Evolutionary conservation across 441 rosid species (phyloP).

Genomic region (Erysimum pusillum): DNA sequence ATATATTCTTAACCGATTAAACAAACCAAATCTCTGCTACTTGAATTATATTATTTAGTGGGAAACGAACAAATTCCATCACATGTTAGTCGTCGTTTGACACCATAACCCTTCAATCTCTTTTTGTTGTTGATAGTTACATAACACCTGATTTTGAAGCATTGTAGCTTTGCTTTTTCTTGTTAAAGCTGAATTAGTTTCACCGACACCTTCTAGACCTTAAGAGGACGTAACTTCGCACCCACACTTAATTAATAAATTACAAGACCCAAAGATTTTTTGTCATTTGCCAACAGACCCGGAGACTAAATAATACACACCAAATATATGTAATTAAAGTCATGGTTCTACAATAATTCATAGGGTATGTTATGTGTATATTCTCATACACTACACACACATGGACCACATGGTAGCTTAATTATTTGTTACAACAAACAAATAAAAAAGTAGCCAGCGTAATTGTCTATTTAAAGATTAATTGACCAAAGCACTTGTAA

Average conservation of each 20-base stretch:
- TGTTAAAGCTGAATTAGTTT: conserved; percentile 30
- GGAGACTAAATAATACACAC: conserved; percentile 23
- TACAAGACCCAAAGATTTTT: not conserved
- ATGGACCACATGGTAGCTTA: conserved; percentile 44
- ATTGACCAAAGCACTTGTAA: conserved; percentile 27
- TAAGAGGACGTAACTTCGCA: conserved; percentile 23
- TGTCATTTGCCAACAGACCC: conserved; percentile 22
- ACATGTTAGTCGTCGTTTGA: conserved; percentile 37
- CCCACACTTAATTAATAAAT: conserved; percentile 11
- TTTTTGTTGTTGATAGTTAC: conserved; percentile 39
- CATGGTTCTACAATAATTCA: conserved; percentile 12
- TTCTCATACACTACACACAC: conserved; percentile 19
- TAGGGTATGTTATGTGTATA: conserved; percentile 19
- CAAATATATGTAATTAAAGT: not conserved
- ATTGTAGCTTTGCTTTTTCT: conserved; percentile 21
- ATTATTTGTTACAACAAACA: conserved; percentile 16
- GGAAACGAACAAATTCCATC: conserved; percentile 34
- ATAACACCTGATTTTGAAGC: conserved; percentile 29
- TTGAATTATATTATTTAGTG: not conserved
- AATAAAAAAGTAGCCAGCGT: conserved; percentile 4
- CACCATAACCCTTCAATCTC: conserved; percentile 21
- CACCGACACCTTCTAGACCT: conserved; percentile 36
- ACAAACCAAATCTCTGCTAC: conserved; percentile 26
- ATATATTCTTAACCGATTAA: conserved; percentile 8
- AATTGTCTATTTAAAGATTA: not conserved